phyloP scores from a whole-genome alignment of 2,329 filamentous ascomycete species.

The Beauveria medogensis region DNA sequence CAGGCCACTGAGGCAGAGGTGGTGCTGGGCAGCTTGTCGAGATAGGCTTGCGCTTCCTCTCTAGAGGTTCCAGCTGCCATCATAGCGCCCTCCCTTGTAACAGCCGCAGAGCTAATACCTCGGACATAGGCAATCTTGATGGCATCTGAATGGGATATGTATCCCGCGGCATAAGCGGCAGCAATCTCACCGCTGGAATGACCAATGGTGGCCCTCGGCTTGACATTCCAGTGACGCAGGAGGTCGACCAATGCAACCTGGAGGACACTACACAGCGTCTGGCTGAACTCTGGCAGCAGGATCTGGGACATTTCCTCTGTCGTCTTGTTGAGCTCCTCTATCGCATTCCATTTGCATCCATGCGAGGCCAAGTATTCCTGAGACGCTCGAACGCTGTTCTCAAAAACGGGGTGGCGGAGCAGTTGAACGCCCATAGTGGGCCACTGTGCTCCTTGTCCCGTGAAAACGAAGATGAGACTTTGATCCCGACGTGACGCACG shows the following conservation, averaged over 20 bases:
- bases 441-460: slow-evolving; percentile 28
- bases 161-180: slow-evolving; percentile 21
- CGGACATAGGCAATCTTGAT: slow-evolving; percentile 20
- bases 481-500: neutral
- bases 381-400: slow-evolving; percentile 2
- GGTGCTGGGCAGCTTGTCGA: neutral
- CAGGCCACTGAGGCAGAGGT: slow-evolving; percentile 19
- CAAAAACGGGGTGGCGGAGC: slow-evolving; percentile 15
- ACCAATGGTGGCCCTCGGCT: slow-evolving; percentile 20
- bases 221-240: slow-evolving; percentile 19
- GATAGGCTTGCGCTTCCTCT: neutral
- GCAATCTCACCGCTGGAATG: slow-evolving; percentile 29
- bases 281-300: slow-evolving; percentile 14
- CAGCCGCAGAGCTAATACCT: neutral
- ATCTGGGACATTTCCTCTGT: neutral
- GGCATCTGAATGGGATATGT: slow-evolving; percentile 15
- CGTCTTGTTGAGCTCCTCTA: slow-evolving; percentile 8
- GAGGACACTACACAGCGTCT: slow-evolving; percentile 31
- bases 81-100: neutral
- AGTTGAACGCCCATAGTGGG: slow-evolving; percentile 23
- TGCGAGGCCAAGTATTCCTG: neutral
- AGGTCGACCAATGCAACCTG: slow-evolving; percentile 31
- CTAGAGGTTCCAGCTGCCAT: slow-evolving; percentile 14
- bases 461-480: slow-evolving; percentile 21
- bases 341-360: neutral